Percentiles rank a stretch among this genome's conserved stretches.
Evolutionary conservation across 106 monocot genomes (phyloP).

Genomic region (Dendrobium officinale): DNA sequence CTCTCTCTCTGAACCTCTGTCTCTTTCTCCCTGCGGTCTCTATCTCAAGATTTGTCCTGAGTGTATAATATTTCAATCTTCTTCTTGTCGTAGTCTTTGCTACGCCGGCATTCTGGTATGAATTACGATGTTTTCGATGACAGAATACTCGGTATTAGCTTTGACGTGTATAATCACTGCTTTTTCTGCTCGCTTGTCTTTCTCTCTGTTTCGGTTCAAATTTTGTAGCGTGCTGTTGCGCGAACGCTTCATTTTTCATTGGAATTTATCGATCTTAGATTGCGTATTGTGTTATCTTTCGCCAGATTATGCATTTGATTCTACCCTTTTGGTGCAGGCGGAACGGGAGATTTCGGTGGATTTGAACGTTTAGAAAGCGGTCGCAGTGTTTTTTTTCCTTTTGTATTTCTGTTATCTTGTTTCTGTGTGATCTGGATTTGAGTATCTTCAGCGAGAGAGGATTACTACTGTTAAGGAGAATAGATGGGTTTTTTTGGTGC

Average conservation of each 20-base stretch:
- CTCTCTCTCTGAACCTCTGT: no score
- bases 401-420: background rate
- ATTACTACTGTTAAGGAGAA: background rate
- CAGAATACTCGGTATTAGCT: background rate
- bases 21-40: no score
- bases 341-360: background rate
- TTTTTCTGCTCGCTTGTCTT: background rate
- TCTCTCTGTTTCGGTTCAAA: constrained; percentile 1
- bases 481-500: constrained; percentile 44
- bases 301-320: constrained; percentile 1
- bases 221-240: background rate
- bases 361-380: background rate
- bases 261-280: background rate
- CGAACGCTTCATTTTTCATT: background rate
- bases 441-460: background rate
- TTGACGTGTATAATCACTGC: background rate
- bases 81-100: background rate
- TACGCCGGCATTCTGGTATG: background rate
- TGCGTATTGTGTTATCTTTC: background rate
- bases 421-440: background rate
- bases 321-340: background rate
- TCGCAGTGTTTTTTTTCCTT: background rate
- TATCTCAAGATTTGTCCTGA: background rate
- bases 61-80: background rate
- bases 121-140: background rate